phyloP scores from a whole-genome alignment of 495 filamentous ascomycete genomes.

The Penicillium bialowiezense region DNA sequence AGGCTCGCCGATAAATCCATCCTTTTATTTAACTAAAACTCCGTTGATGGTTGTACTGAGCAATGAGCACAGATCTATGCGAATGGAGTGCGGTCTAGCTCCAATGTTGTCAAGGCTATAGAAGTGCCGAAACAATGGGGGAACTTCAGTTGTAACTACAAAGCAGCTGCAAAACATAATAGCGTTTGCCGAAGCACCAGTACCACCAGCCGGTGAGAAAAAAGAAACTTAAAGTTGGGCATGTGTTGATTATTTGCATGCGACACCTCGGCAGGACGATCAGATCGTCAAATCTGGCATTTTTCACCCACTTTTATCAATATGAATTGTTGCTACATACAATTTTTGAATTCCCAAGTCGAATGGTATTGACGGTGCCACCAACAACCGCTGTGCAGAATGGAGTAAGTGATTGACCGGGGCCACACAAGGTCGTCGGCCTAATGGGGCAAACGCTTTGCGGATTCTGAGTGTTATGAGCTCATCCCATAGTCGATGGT shows the following conservation, averaged over 20 bases:
- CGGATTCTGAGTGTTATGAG: too few species aligned
- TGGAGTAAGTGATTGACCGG: too few species aligned
- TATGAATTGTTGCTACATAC: too few species aligned
- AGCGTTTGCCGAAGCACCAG: conserved; percentile 47
- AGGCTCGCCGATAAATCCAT: conserved; percentile 45
- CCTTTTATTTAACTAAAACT: conserved; percentile 55
- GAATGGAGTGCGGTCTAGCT: conserved; percentile 37
- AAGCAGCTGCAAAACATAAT: conserved; percentile 38
- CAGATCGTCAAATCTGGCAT: too few species aligned
- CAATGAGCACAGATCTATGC: conserved; percentile 57
- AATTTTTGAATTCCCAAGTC: too few species aligned
- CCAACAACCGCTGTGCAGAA: too few species aligned
- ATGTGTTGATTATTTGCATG: conserved; percentile 23
- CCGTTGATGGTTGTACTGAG: conserved; percentile 74
- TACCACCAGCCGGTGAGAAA: conserved; percentile 53
- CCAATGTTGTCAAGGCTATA: conserved; percentile 34
- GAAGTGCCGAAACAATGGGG: conserved; percentile 20
- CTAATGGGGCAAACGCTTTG: too few species aligned
- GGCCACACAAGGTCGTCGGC: too few species aligned
- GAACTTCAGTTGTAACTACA: conserved; percentile 32
- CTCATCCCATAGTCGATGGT: too few species aligned
- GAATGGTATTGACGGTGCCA: too few species aligned
- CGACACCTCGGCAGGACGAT: conserved; percentile 20
- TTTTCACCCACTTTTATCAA: too few species aligned
- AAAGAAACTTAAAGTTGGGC: conserved; percentile 42